Conservation (phyloP, 2,329 filamentous ascomycete species). For the Exophiala calicioides region DNA sequence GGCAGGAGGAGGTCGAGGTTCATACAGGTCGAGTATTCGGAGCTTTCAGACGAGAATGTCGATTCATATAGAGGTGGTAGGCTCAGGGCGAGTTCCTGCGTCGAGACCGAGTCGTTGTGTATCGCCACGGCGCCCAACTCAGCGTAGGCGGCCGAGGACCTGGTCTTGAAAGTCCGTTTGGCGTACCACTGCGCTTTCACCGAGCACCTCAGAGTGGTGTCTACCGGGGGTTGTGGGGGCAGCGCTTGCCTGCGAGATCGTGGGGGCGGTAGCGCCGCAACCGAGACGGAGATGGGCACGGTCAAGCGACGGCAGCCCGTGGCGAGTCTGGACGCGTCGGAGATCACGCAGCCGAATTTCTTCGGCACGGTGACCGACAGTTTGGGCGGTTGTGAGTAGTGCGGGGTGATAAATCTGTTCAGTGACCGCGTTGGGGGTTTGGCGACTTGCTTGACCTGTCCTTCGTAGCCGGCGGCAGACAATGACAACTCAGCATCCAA, state of each 20-base stretch:
- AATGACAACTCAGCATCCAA: conserved; percentile 21
- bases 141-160: conserved; percentile 11
- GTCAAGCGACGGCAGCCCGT: conserved; percentile 21
- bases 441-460: conserved; percentile 9
- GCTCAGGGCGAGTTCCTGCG: conserved; percentile 15
- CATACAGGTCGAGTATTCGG: conserved; percentile 20
- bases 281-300: conserved; percentile 21
- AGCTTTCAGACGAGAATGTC: conserved; percentile 1
- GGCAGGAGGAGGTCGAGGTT: conserved; percentile 24
- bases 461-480: neutral
- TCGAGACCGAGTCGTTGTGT: conserved; percentile 16
- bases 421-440: conserved; percentile 19
- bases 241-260: neutral
- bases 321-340: conserved; percentile 15
- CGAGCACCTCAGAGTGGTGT: conserved; percentile 10
- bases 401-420: conserved; percentile 9
- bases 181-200: conserved; percentile 26
- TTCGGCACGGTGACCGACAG: conserved; percentile 20
- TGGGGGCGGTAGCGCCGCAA: conserved; percentile 13
- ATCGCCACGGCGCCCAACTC: too few relatives aligned
- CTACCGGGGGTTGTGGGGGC: conserved; percentile 4
- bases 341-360: conserved; percentile 17
- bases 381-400: conserved; percentile 10
- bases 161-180: conserved; percentile 19
- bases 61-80: conserved; percentile 22